Evolutionary conservation across 805 yeast genomes (phyloP), one percentile per base, ranked within the genome.

Genomic region (Barnettozyma pratensis): DNA sequence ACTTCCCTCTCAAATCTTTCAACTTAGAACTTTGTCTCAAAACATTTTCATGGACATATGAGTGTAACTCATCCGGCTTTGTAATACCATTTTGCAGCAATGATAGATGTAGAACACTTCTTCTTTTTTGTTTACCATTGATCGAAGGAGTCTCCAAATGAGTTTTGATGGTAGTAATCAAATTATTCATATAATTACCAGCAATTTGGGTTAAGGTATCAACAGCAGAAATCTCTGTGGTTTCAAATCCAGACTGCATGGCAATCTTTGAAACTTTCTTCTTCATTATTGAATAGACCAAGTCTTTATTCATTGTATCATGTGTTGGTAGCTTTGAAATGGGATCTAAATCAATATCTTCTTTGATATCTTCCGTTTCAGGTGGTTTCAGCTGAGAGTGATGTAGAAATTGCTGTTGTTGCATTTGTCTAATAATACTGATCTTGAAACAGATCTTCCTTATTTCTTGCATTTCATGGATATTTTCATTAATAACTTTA

Each of bases 201-300:
- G 97, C 92, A 32, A 94, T 66, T 55, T 89, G 95, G 0, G 97
- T 80, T 48, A 94, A 67, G 2, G 88, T 77, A 52, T 87, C 85
- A 28, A 87, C 75, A 6, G 97, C 97, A 42, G 74, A 71, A 10
- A 85, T 80, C 55, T 87, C 88, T 0, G 95, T 78, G 0, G 85
- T 71, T 67, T 94, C 98, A 69, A 87, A 94, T 0, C 99, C 99
- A 39, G 85, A 82, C 38, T 88, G 84, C 98, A 94, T 92, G 1
- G 87, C 80, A 19, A 94, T 69, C 52, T 89, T 88, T 19, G 91
- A 78, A 0, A 87, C 79, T 38, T 84, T 78, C 56, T 85, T 80
- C 54, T 80, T 75, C 69, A 94, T 67, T 0, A 87, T 80, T 1
- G 80, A 72, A 57, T 75, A 79, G 8, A 90, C 85, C 11, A 89